These are phyloP conservation scores for Aureobasidium sp. DNA, from an alignment of 2,329 filamentous ascomycete species.

Conservation along the genomic window DNA sequence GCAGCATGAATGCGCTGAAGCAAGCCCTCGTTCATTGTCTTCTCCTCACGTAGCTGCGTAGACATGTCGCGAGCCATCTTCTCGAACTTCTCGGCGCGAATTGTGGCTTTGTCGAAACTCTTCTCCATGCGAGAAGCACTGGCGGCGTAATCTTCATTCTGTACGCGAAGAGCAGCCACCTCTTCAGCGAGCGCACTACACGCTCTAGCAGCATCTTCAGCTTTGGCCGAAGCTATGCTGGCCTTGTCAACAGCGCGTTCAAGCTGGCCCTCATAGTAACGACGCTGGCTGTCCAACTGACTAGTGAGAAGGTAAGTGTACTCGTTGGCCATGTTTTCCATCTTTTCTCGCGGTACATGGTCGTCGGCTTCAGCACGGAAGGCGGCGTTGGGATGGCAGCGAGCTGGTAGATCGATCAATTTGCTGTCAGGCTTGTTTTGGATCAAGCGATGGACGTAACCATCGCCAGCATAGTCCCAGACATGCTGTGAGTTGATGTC, in stretches of 20 bases:
- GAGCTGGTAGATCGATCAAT: constrained; percentile 74
- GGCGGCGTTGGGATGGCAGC: constrained; percentile 30
- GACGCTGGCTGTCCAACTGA: constrained; percentile 84
- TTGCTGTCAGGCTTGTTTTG: constrained; percentile 90
- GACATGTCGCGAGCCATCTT: constrained; percentile 68
- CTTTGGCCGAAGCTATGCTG: constrained; percentile 60
- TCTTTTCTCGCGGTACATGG: constrained; percentile 63
- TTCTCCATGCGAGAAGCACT: constrained; percentile 64
- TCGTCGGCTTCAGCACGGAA: constrained; percentile 47
- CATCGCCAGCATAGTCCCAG: constrained; percentile 95
- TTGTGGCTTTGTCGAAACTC: constrained; percentile 61
- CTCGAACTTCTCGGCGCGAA: constrained; percentile 63
- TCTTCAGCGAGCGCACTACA: constrained; percentile 46
- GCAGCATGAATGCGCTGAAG: constrained; percentile 74
- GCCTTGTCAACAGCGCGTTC: constrained; percentile 87
- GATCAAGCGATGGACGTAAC: constrained; percentile 92
- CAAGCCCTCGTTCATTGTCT: constrained; percentile 71
- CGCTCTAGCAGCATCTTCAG: constrained; percentile 53
- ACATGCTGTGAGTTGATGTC: constrained; percentile 91
- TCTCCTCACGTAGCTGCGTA: constrained; percentile 77
- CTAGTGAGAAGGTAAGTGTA: constrained; percentile 91
- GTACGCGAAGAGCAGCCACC: constrained; percentile 46
- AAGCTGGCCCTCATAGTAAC: constrained; percentile 91
- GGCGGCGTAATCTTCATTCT: constrained; percentile 46
- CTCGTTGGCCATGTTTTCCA: constrained; percentile 78